Conservation (phyloP, 495 filamentous ascomycete genomes). For the Friedmanniomyces simplex region DNA sequence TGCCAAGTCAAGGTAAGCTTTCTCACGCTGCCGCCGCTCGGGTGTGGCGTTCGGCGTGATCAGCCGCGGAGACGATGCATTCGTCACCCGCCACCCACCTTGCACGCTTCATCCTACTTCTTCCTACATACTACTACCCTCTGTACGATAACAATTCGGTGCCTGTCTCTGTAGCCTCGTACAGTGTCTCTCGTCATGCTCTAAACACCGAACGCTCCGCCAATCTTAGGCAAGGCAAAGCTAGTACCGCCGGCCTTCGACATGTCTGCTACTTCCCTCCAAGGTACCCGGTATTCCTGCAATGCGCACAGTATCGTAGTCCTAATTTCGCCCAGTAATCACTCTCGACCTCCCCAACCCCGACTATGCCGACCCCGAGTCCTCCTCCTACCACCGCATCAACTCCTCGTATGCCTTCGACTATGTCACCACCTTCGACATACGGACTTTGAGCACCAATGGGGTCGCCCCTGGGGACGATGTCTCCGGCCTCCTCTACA, state of each 20-base stretch:
- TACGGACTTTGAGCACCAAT: conserved; percentile 61
- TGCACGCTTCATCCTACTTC: too few species aligned
- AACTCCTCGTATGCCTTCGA: conserved; percentile 48
- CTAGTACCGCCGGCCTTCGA: background rate
- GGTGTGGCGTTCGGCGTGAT: too few species aligned
- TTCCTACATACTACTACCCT: too few species aligned
- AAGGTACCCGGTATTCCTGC: too few species aligned
- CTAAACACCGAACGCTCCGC: background rate
- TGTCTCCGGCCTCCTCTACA: conserved; percentile 68
- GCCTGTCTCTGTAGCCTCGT: too few species aligned
- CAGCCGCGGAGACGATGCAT: background rate
- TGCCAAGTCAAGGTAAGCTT: background rate
- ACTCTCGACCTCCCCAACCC: conserved; percentile 30
- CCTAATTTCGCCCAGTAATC: conserved; percentile 18
- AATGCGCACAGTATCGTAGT: too few species aligned
- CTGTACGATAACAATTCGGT: too few species aligned
- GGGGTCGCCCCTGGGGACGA: conserved; percentile 43
- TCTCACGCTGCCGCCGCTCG: too few species aligned
- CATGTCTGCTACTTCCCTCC: background rate
- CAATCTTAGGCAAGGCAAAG: background rate
- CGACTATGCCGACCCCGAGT: background rate
- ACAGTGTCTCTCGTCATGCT: too few species aligned
- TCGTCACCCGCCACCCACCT: background rate
- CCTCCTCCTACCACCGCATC: background rate
- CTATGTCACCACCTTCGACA: conserved; percentile 45